Base-by-base conservation (phyloP, 768 basidiomycete species). In the Lentinula boryana region DNA sequence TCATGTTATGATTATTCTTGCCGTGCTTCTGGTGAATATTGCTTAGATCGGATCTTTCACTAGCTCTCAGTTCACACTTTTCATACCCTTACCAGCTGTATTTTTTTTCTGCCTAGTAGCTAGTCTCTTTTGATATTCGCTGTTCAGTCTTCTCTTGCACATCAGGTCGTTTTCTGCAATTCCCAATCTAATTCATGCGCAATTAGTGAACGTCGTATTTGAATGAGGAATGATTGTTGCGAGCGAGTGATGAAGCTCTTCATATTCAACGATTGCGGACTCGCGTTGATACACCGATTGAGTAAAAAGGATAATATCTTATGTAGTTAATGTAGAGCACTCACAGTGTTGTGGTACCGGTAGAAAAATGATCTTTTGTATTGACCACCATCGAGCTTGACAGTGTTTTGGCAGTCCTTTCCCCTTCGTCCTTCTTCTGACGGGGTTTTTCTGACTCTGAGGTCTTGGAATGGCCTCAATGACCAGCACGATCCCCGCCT, bases 401-500 rank as follows among this genome's bases (percentile, higher is more conserved):
- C 40, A 31, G 23, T 49, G n/a, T 35, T 18, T 40, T 49, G 9
- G 4, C 33, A 13, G 50, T 49, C 35, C 32, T 31, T 59, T 35
- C 33, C 21, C 27, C 15, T 48, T 52, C 33, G 35, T n/a, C 38
- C 50, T 40, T 50, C 9, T 33, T 51, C n/a, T 40, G 16, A 46
- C 48, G 50, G 50, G 31, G 40, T 15, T 40, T 8, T 46, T 38
- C 16, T 52, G 49, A 49, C 58, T 41, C 15, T 36, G 38, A 21
- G n/a, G 50, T 32, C 4, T 36, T 46, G 21, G 16, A 52, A 91
- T 91, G 89, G 83, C 88, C 68, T 85, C 88, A 68, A 85, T 86
- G 73, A 84, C 86, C 68, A 82, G 79, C 54, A 72, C 72, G 73
- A 74, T 86, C 71, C 87, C 89, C 66, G 83, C 81, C 66, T 91